A percentile compares a stretch with the other conserved stretches of the same genome.
Evolutionary conservation across 352 stramenopile species (phyloP).

Genomic region (Phytophthora colocasiae): DNA sequence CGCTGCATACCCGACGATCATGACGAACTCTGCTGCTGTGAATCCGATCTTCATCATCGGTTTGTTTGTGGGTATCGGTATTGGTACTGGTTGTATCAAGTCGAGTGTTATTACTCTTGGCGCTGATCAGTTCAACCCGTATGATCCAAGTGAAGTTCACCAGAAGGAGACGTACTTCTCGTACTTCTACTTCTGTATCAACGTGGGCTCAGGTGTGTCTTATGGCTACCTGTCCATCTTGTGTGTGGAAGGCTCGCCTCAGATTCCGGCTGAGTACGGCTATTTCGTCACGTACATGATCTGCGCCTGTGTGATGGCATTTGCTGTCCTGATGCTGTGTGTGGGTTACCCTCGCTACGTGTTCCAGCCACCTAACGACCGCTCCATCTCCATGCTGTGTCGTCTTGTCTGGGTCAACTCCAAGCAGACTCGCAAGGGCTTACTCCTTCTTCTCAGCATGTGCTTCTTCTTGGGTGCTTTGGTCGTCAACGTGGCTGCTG

Average conservation of each 20-base stretch:
- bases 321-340: slow-evolving; percentile 47
- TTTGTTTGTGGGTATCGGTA: slow-evolving; percentile 57
- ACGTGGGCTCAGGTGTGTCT: slow-evolving; percentile 51
- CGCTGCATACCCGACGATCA: slow-evolving; percentile 56
- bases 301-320: slow-evolving; percentile 50
- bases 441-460: slow-evolving; percentile 40
- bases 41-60: slow-evolving; percentile 66
- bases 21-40: slow-evolving; percentile 40
- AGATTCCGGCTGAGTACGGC: slow-evolving; percentile 76
- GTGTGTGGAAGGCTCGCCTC: neutral
- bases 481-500: slow-evolving; percentile 54
- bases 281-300: slow-evolving; percentile 84
- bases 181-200: slow-evolving; percentile 82
- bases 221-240: too few relatives aligned
- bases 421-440: slow-evolving; percentile 30
- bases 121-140: slow-evolving; percentile 67
- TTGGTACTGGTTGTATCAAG: slow-evolving; percentile 60
- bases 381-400: slow-evolving; percentile 55
- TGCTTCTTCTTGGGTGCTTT: slow-evolving; percentile 47
- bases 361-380: slow-evolving; percentile 43
- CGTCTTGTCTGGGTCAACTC: slow-evolving; percentile 37
- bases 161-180: slow-evolving; percentile 19
- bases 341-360: slow-evolving; percentile 61
- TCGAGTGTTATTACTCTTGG: slow-evolving; percentile 73
- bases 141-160: slow-evolving; percentile 48